Base-by-base conservation (phyloP, 495 filamentous ascomycete species). In the Neurospora sp. region DNA sequence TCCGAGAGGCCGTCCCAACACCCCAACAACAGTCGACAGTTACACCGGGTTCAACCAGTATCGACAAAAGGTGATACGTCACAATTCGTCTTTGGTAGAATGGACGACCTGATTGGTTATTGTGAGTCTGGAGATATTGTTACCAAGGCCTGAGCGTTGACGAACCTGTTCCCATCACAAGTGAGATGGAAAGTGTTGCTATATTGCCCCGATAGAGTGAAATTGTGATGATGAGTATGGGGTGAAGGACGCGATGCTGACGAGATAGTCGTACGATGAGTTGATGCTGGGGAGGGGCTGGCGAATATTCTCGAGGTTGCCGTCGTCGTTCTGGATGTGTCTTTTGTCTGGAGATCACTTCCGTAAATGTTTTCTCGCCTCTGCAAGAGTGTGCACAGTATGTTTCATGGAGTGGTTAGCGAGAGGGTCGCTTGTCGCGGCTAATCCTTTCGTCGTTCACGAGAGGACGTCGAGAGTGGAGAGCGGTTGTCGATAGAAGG, bases 161-260 rank as follows among this genome's bases (percentile, higher is more conserved):
- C 27, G 14, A 62, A 62, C 54, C 35, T 62, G 54, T 18, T 66
- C 54, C 54, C 54, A 66, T 66, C 54, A 66, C 48, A 35, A 9
- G 27, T 66, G 54, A 48, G 44, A 66, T 66, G 54, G 14, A 66
- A 35, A 66, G 27, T 66, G 54, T 35, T 35, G 27, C 27, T 16
- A 35, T 35, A 66, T 66, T 35, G 27, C 54, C 14, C 54, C 54
- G 27, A 66, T 3, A 48, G n/a, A 39, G 35, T 35, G 35, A 35
- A 35, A 35, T 35, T 35, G 31, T 27, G 2, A 35, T 35, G 31
- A 35, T 35, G 31, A 4, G 38, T 2, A 44, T n/a, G 70, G 69
- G 72, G 73, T 39, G 72, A 73, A 71, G 75, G 73, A 73, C 23
- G 66, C 35, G 66, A 42, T 37, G 72, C 41, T 66, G 59, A 48